A percentile compares a stretch with the other conserved stretches of the same genome.
phyloP scores from a whole-genome alignment of 768 basidiomycete genomes.

The Cystobasidium onofrii region DNA sequence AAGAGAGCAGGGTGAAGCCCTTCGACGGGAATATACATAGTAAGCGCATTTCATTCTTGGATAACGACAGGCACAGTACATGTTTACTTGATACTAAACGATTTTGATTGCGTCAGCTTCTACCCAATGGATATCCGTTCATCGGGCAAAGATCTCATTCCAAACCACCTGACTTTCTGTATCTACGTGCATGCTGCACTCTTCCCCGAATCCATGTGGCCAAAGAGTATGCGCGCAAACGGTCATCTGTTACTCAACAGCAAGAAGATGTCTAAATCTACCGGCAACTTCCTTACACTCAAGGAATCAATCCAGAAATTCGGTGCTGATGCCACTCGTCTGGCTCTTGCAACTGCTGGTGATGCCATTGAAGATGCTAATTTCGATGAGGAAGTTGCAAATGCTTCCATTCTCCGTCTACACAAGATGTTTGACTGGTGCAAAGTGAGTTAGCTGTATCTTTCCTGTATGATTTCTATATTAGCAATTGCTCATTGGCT shows the following conservation, averaged over 20 bases:
- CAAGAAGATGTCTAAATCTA: conserved; percentile 97
- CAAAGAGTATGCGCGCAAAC: conserved; percentile 82
- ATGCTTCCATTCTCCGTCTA: conserved; percentile 86
- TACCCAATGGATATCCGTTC: conserved; percentile 98
- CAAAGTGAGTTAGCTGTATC: conserved; percentile 53
- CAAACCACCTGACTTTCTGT: conserved; percentile 88
- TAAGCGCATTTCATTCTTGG: neutral
- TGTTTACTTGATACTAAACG: neutral
- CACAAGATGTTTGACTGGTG: conserved; percentile 88
- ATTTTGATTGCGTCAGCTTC: conserved; percentile 49
- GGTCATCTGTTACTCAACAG: conserved; percentile 96
- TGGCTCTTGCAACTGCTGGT: conserved; percentile 90
- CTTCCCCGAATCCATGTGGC: conserved; percentile 83
- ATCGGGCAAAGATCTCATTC: conserved; percentile 92
- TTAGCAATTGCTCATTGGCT: neutral
- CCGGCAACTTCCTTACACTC: conserved; percentile 88
- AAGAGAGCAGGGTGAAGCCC: conserved; percentile 66
- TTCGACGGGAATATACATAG: conserved; percentile 87
- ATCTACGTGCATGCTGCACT: conserved; percentile 92
- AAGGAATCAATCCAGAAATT: conserved; percentile 84
- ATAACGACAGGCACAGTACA: neutral
- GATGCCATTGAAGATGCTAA: conserved; percentile 98
- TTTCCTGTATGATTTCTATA: neutral
- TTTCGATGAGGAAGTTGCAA: conserved; percentile 96
- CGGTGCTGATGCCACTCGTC: conserved; percentile 86